Evolutionary conservation across 208 protist species (phyloP), one percentile per base, ranked within the genome.

Genomic region (Leishmania major): DNA sequence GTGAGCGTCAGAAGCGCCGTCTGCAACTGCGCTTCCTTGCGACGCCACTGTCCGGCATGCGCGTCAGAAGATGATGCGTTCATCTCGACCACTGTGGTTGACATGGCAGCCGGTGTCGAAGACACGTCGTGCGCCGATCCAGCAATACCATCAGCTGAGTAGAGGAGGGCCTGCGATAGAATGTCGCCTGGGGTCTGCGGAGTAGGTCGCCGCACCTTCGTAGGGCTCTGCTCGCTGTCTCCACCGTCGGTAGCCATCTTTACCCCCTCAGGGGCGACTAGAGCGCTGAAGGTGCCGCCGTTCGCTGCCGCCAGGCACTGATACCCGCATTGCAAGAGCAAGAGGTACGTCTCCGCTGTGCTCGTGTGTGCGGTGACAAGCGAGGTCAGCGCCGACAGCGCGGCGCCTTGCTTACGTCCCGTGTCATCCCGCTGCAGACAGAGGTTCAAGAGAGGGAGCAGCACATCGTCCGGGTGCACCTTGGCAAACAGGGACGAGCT

Each of bases 401-500:
- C 87, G 3, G 88, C 86, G 51, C 92, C 90, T 74, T 95, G 90
- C 80, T 87, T 83, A 15, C 90, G 84, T 8, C 89, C 88, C 0
- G 82, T 90, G 6, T 83, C 22, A 75, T 97, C 94, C 17, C 79
- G 74, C 64, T 95, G 85, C 59, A 88, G 45, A 55, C 77, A 86
- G 55, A 96, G 70, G 51, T 89, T 88, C 51, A 97, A 70, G 62
- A 97, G 86, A 10, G 94, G 93, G 51, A 85, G 69, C 57, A 94
- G 62, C 17, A 96, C 92, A 81, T 97, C 94, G 51, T 90, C 86
- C 2, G 93, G 91, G 76, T 87, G 90, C 11, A 97, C 92, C 71
- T 95, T 95, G 35, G 88, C 87, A 78, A 97, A 97, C 51, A 97
- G 85, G 7, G 86, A 81, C 22, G 92, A 89, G 69, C 84, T 90